Evolutionary conservation across 2,329 filamentous ascomycete species (phyloP).

Genomic region (Hypomyces perniciosus): DNA sequence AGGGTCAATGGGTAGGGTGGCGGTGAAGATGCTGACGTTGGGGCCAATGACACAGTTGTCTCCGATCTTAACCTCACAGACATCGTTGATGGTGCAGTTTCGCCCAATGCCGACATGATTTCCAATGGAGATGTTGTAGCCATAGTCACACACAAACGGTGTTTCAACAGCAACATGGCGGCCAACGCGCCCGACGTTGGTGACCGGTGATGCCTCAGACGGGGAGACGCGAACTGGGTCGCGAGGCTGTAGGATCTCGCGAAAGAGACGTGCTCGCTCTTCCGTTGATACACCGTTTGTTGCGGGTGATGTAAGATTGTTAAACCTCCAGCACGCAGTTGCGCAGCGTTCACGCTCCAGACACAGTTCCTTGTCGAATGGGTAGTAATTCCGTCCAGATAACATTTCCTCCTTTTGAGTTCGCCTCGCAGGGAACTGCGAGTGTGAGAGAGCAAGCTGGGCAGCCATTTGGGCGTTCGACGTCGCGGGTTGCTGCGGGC

Average conservation of each 20-base stretch:
- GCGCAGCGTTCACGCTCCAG: slow-evolving; percentile 82
- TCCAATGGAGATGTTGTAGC: slow-evolving; percentile 87
- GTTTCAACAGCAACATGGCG: slow-evolving; percentile 73
- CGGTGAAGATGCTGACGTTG: slow-evolving; percentile 80
- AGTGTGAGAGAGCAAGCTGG: slow-evolving; percentile 53
- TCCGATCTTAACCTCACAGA: slow-evolving; percentile 77
- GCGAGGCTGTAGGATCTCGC: slow-evolving; percentile 62
- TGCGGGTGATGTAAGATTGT: slow-evolving; percentile 68
- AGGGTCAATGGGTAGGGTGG: slow-evolving; percentile 65
- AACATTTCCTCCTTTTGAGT: slow-evolving; percentile 92
- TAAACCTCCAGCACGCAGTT: slow-evolving; percentile 76
- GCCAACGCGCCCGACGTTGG: slow-evolving; percentile 60
- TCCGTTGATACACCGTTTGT: slow-evolving; percentile 62
- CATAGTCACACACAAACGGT: slow-evolving; percentile 90
- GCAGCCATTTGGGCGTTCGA: slow-evolving; percentile 50
- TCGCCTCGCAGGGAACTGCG: slow-evolving; percentile 41
- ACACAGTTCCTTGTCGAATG: slow-evolving; percentile 70
- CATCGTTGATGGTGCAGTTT: slow-evolving; percentile 80
- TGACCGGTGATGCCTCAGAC: slow-evolving; percentile 44
- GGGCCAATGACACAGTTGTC: slow-evolving; percentile 71
- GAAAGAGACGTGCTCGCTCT: slow-evolving; percentile 65
- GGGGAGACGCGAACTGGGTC: slow-evolving; percentile 52
- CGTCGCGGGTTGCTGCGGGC: slow-evolving; percentile 31
- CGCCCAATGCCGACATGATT: slow-evolving; percentile 78
- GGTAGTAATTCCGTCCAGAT: slow-evolving; percentile 68